Evolutionary conservation across 257 asterid genomes (phyloP), one percentile per base, ranked within the genome.

Genomic region (Haberlea rhodopensis): DNA sequence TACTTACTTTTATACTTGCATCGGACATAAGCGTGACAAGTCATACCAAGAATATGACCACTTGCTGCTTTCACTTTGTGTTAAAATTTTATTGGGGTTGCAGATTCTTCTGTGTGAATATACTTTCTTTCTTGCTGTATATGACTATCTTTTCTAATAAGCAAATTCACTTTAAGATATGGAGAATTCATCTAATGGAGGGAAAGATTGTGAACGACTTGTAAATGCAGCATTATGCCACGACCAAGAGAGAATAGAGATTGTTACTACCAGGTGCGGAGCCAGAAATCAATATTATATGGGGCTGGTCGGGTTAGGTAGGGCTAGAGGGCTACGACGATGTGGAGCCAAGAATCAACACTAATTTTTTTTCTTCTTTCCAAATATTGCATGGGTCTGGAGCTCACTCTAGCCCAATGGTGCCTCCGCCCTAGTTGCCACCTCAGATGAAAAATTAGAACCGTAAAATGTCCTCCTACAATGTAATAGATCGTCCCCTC

Each of bases 1-100:
- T 88, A 85, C 88, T 83, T 80, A 43, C 80, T 76, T 72, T 57
- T 56, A 79, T 72, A 63, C 78, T 77, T 54, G 72, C 66, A 57
- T 72, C 57, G 70, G 74, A 75, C 57, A 72, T 68, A 80, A 59
- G 10, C 40, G 45, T 67, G 59, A 74, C 82, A 74, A 68, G 62
- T 74, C 75, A 60, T 65, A 48, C 57, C 67, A 60, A 67, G 77
- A 69, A 73, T 73, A 75, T 59, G 71, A 66, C 60, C 65, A 72
- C 68, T 77, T 65, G 28, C n/a, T n/a, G n/a, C 73, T 65, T 75
- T 56, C 65, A 58, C 69, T 72, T 74, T 67, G 77, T 77, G 74
- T 63, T 69, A 45, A 63, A 72, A 28, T 51, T 52, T 65, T 29
- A 68, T 62, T 66, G 74, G 71, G 71, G 40, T n/a, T 74, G 71